Evolutionary conservation across 2,329 filamentous ascomycete genomes (phyloP).

Genomic region (Talaromyces sp.): DNA sequence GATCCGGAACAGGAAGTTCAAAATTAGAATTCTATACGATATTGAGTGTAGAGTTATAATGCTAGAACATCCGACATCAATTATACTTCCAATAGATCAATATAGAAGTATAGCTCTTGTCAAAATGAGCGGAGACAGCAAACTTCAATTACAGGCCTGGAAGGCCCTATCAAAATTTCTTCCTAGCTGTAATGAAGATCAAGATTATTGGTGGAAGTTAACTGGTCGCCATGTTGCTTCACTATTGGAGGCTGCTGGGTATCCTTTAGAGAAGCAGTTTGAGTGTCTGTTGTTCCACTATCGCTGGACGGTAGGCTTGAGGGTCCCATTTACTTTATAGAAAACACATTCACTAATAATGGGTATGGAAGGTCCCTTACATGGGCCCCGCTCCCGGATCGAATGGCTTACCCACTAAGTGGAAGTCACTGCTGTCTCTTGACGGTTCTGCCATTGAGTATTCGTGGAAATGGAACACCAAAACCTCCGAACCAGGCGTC

Average conservation of each 20-base stretch:
- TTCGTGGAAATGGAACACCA: constrained; percentile 1
- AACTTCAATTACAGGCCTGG: neutral
- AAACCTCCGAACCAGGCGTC: neutral
- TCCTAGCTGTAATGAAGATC: neutral
- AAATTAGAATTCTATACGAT: neutral
- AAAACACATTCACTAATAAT: neutral
- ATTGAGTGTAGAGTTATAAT: neutral
- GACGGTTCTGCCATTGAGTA: neutral
- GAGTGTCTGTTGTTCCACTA: neutral
- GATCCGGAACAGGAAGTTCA: neutral
- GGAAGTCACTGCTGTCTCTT: neutral
- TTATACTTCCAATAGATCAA: neutral
- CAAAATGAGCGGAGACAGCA: neutral
- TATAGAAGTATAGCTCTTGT: neutral
- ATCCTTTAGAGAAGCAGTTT: neutral
- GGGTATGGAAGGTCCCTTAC: neutral
- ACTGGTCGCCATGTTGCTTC: neutral
- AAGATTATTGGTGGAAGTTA: constrained; percentile 1
- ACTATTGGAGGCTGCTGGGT: neutral
- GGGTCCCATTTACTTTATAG: neutral
- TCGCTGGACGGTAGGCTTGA: neutral
- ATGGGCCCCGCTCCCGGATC: neutral
- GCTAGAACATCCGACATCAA: neutral
- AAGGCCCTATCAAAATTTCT: neutral
- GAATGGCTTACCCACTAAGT: neutral